phyloP scores from a whole-genome alignment of 805 yeast species.

The Priceomyces carsonii region DNA sequence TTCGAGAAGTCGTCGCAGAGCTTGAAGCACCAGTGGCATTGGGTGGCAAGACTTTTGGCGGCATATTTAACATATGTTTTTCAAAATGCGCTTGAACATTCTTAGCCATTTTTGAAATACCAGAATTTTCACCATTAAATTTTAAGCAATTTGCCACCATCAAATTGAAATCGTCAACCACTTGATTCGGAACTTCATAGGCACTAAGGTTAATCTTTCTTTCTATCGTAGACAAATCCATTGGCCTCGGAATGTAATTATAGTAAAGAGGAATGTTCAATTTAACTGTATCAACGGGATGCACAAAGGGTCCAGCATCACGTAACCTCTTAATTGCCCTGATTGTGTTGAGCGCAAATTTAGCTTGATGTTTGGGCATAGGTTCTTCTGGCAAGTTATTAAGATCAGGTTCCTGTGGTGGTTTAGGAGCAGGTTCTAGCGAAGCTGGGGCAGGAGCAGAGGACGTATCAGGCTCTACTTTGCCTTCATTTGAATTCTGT shows the following conservation, averaged over 20 bases:
- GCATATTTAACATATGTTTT: constrained; percentile 90
- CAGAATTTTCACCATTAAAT: constrained; percentile 83
- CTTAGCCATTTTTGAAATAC: constrained; percentile 88
- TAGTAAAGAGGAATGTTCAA: constrained; percentile 89
- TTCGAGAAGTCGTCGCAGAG: constrained; percentile 12
- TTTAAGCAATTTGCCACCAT: constrained; percentile 81
- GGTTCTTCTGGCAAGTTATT: constrained; percentile 65
- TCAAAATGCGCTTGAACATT: constrained; percentile 90
- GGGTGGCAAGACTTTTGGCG: constrained; percentile 50
- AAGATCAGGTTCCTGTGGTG: constrained; percentile 74
- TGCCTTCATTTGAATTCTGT: background rate
- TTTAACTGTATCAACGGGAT: constrained; percentile 87
- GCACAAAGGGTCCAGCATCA: constrained; percentile 87
- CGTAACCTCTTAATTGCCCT: constrained; percentile 87
- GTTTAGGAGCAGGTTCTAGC: constrained; percentile 68
- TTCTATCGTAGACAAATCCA: constrained; percentile 93
- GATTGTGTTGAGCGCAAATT: constrained; percentile 73
- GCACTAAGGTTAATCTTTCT: constrained; percentile 69
- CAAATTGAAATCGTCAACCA: constrained; percentile 75
- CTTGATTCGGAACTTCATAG: constrained; percentile 67
- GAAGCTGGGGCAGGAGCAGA: constrained; percentile 13
- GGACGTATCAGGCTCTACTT: constrained; percentile 2
- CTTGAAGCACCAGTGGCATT: constrained; percentile 16
- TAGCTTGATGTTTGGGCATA: constrained; percentile 79
- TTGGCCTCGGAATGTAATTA: constrained; percentile 80